Percentiles rank a stretch among this genome's conserved stretches.
Evolutionary conservation across 208 protist species (phyloP).

Genomic region (Crithidia thermophila): DNA sequence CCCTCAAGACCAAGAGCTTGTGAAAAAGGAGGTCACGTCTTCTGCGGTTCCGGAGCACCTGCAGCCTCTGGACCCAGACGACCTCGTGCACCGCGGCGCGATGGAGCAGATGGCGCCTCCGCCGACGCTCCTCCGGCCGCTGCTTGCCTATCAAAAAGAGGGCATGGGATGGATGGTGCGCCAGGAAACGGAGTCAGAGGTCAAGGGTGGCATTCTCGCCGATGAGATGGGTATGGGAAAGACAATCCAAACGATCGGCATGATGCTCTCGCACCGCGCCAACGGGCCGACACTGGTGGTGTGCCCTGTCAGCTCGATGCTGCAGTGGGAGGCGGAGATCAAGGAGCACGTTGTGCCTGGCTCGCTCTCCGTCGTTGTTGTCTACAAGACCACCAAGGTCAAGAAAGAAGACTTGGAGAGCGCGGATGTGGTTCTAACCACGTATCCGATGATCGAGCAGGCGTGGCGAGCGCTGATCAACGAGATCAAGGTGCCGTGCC

Average conservation of each 20-base stretch:
- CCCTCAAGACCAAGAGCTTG: slow-evolving; percentile 46
- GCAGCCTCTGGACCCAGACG: slow-evolving; percentile 81
- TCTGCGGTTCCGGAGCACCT: slow-evolving; percentile 62
- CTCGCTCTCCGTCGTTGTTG: slow-evolving; percentile 75
- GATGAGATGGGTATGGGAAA: slow-evolving; percentile 99
- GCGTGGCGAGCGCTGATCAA: slow-evolving; percentile 86
- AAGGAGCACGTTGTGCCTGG: slow-evolving; percentile 70
- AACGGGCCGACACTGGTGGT: slow-evolving; percentile 89
- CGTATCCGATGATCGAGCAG: slow-evolving; percentile 93
- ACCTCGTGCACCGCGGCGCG: slow-evolving; percentile 63
- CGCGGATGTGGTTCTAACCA: slow-evolving; percentile 95
- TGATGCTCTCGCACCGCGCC: slow-evolving; percentile 79
- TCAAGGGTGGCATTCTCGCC: slow-evolving; percentile 95
- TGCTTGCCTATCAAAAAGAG: slow-evolving; percentile 89
- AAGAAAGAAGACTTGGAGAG: slow-evolving; percentile 70
- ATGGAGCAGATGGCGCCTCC: slow-evolving; percentile 60
- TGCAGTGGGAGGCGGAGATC: slow-evolving; percentile 93
- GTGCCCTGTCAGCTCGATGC: slow-evolving; percentile 91
- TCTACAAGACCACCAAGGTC: slow-evolving; percentile 62
- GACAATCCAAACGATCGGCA: slow-evolving; percentile 96
- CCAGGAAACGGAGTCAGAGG: slow-evolving; percentile 62
- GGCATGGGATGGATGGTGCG: slow-evolving; percentile 87
- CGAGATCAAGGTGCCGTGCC: slow-evolving; percentile 85
- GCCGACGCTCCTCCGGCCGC: slow-evolving; percentile 51
- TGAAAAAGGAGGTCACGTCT: slow-evolving; percentile 66